Base-by-base conservation (phyloP, 2,329 filamentous ascomycete genomes). In the Aspergillus thermomutatus region DNA sequence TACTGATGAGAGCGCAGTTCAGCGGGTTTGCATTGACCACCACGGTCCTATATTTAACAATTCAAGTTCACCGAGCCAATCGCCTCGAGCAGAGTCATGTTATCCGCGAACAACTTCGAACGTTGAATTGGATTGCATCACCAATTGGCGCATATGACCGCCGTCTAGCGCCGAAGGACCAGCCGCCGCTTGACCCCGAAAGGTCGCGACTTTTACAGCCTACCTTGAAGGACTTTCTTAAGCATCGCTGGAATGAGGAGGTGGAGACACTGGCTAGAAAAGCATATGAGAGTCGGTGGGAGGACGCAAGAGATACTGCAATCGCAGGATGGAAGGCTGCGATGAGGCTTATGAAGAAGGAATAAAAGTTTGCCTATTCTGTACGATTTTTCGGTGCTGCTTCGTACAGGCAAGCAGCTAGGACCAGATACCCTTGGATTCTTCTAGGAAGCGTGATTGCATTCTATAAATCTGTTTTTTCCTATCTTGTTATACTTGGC, bases 181-280 rank as follows among this genome's bases (percentile, higher is more conserved):
- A 26, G 23, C 43, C 43, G 7, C 43, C 19, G 10, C 21, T 46
- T 23, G 43, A 46, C 23, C 43, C 23, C 2, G 43, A 46, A 11
- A 21, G 21, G 21, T 23, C 43, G 6, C 52, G 9, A 55, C 51
- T 45, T 47, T 51, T 27, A 46, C 28, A 49, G 50, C 79, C 81
- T 27, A 80, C 80, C 49, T 76, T 89, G 50, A 70, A 86, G 53
- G 88, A 92, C 69, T 78, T 84, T 37, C 80, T 87, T 65, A 93
- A 93, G 78, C 87, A 90, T 67, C 80, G 84, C 58, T 93, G 90
- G 90, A 93, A 94, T 72, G 74, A 82, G 51, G 89, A 93, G 73
- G 74, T 93, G 37, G 83, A 88, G 71, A 79, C 80, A 59, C 81
- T 87, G 52, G 87, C 89, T 54, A 80, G 79, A 57, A 87, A 84